A percentile compares a stretch with the other conserved stretches of the same genome.
These are phyloP conservation scores for Metschnikowia orientalis DNA, from an alignment of 805 yeast species.

Conservation along the genomic window DNA sequence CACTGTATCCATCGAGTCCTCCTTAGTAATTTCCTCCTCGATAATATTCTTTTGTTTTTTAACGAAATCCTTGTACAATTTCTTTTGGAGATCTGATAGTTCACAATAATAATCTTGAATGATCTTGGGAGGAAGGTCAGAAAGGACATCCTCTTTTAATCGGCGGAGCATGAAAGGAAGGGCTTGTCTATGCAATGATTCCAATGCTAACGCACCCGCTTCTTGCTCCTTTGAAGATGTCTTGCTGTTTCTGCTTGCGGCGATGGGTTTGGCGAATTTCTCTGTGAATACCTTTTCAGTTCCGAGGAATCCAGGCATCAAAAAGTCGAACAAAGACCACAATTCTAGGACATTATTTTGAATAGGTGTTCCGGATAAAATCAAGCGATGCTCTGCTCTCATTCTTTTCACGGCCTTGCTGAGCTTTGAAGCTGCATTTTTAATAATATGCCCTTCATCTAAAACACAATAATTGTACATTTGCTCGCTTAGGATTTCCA, in stretches of 20 bases:
- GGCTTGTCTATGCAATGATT: slow-evolving; percentile 93
- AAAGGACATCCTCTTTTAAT: slow-evolving; percentile 89
- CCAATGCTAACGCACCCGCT: slow-evolving; percentile 93
- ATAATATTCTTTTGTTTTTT: slow-evolving; percentile 75
- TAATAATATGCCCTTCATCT: slow-evolving; percentile 97
- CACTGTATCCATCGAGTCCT: slow-evolving; percentile 28
- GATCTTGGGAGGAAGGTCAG: slow-evolving; percentile 96
- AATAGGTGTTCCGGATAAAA: slow-evolving; percentile 95
- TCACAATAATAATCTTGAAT: slow-evolving; percentile 98
- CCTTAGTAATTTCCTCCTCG: slow-evolving; percentile 50
- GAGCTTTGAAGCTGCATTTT: slow-evolving; percentile 82
- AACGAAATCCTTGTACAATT: slow-evolving; percentile 84
- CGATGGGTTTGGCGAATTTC: slow-evolving; percentile 95
- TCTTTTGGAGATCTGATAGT: slow-evolving; percentile 82
- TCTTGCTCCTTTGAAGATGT: slow-evolving; percentile 92
- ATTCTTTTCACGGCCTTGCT: slow-evolving; percentile 83
- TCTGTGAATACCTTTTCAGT: slow-evolving; percentile 92
- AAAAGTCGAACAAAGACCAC: slow-evolving; percentile 95
- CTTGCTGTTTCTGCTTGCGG: slow-evolving; percentile 85
- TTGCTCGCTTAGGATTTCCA: slow-evolving; percentile 51
- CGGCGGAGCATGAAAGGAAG: slow-evolving; percentile 95
- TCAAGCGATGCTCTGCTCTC: slow-evolving; percentile 82
- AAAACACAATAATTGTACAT: slow-evolving; percentile 91
- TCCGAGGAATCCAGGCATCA: slow-evolving; percentile 98
- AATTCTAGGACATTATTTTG: slow-evolving; percentile 94